Evolutionary conservation across 768 basidiomycete genomes (phyloP).

Genomic region (Boletus fagicola): DNA sequence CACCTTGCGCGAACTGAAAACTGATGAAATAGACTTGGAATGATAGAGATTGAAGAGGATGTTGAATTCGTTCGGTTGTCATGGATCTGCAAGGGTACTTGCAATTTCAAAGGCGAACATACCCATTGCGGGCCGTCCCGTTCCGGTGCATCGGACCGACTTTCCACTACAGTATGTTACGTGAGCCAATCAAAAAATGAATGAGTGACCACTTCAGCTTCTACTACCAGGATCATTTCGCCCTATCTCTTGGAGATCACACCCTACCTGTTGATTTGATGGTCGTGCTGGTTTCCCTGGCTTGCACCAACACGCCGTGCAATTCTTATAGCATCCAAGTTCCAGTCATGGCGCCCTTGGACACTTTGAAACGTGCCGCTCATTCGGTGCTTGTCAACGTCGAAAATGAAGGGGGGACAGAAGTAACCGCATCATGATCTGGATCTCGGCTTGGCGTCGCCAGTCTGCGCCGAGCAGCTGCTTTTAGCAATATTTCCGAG

Average conservation of each 20-base stretch:
- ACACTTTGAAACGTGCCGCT: not conserved
- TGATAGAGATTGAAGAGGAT: not conserved
- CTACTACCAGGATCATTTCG: not conserved
- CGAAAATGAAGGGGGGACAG: not conserved
- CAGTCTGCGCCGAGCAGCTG: not conserved
- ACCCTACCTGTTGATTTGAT: not conserved
- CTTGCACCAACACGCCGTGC: not conserved
- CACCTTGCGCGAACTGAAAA: not conserved
- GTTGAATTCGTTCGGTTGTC: not conserved
- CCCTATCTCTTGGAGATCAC: not conserved
- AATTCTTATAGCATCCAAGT: not conserved
- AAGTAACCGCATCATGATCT: constrained; percentile 2
- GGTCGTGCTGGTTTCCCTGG: not conserved
- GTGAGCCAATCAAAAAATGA: not conserved
- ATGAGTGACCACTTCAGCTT: not conserved
- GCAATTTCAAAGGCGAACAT: not conserved
- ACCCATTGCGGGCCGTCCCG: not conserved
- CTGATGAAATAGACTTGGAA: not conserved
- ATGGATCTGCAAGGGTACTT: not conserved
- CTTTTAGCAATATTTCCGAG: not conserved
- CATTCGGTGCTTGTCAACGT: not conserved
- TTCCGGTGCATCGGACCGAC: not conserved
- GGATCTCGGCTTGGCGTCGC: not conserved
- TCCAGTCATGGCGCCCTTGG: not conserved
- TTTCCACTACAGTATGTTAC: not conserved